These are phyloP conservation scores for Globisporangium barbulae DNA, from an alignment of 352 stramenopile genomes.

Conservation along the genomic window DNA sequence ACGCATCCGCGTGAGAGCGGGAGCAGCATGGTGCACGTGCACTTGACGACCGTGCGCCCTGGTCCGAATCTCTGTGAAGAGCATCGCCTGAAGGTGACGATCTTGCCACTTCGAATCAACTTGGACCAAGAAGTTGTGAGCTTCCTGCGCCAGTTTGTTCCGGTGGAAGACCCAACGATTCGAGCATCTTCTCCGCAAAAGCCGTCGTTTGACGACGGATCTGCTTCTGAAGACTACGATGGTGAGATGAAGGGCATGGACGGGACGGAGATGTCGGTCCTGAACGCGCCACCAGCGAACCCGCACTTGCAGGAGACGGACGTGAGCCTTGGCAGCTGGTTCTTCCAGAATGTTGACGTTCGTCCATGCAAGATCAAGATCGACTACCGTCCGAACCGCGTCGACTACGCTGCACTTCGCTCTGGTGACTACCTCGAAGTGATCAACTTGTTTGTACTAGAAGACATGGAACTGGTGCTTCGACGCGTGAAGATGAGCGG, in stretches of 20 bases:
- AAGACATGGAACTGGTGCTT: constrained; percentile 87
- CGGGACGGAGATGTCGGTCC: constrained; percentile 52
- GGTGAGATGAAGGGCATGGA: constrained; percentile 32
- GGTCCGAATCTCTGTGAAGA: constrained; percentile 79
- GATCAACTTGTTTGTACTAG: constrained; percentile 87
- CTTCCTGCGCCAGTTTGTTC: constrained; percentile 84
- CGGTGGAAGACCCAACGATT: constrained; percentile 32
- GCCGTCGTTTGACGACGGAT: constrained; percentile 16
- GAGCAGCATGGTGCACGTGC: constrained; percentile 80
- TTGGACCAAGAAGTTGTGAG: constrained; percentile 86
- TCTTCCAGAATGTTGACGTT: constrained; percentile 87
- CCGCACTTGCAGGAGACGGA: constrained; percentile 35
- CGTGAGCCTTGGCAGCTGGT: constrained; percentile 59
- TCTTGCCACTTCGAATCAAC: constrained; percentile 81
- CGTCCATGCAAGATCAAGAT: constrained; percentile 90
- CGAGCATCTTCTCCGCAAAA: constrained; percentile 13
- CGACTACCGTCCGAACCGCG: constrained; percentile 85
- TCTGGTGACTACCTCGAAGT: constrained; percentile 86
- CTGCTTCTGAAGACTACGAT: constrained; percentile 15
- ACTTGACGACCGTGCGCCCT: constrained; percentile 77
- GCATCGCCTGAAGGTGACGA: constrained; percentile 70
- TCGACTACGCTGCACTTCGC: constrained; percentile 79
- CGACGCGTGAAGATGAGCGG: constrained; percentile 82
- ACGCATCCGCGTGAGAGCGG: constrained; percentile 78
- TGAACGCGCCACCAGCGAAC: constrained; percentile 19